Conservation (phyloP, 345 rosid genomes). For the Lumnitzera racemosa region DNA sequence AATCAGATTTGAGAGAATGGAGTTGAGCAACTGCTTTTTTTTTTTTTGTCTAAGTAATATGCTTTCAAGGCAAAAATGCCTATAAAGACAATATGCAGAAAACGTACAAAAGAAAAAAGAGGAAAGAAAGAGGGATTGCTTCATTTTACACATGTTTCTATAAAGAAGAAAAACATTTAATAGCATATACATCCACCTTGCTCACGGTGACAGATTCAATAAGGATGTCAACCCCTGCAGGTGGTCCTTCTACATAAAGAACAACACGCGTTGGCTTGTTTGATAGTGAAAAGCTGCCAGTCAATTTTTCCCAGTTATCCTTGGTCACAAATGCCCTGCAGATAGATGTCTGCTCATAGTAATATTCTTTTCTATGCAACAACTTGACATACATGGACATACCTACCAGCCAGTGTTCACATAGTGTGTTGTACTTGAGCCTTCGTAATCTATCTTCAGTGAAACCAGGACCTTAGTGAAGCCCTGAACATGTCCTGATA, state of each 20-base stretch:
- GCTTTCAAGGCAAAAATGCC: too few relatives aligned
- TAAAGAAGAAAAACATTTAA: too few relatives aligned
- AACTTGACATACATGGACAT: too few relatives aligned
- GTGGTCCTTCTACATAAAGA: conserved; percentile 77
- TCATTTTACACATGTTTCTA: too few relatives aligned
- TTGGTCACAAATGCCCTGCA: conserved; percentile 54
- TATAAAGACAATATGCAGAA: too few relatives aligned
- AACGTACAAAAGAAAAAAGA: too few relatives aligned
- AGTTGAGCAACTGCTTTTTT: too few relatives aligned
- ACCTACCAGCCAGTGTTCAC: too few relatives aligned
- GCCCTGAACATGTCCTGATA: conserved; percentile 42
- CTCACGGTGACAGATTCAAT: conserved; percentile 40
- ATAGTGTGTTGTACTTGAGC: too few relatives aligned
- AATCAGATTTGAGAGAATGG: too few relatives aligned
- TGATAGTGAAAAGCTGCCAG: conserved; percentile 57
- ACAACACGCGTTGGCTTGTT: conserved; percentile 44
- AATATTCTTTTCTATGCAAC: conserved; percentile 13
- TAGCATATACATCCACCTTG: conserved; percentile 28
- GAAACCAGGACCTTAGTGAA: conserved; percentile 61
- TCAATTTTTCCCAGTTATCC: conserved; percentile 52
- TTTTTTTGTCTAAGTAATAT: too few relatives aligned
- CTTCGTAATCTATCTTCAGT: conserved; percentile 37
- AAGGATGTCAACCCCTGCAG: conserved; percentile 65
- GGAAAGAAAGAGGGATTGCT: too few relatives aligned
- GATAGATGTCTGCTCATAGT: conserved; percentile 21